phyloP scores from a whole-genome alignment of 352 stramenopile genomes.

The Pythium phragmitis region DNA sequence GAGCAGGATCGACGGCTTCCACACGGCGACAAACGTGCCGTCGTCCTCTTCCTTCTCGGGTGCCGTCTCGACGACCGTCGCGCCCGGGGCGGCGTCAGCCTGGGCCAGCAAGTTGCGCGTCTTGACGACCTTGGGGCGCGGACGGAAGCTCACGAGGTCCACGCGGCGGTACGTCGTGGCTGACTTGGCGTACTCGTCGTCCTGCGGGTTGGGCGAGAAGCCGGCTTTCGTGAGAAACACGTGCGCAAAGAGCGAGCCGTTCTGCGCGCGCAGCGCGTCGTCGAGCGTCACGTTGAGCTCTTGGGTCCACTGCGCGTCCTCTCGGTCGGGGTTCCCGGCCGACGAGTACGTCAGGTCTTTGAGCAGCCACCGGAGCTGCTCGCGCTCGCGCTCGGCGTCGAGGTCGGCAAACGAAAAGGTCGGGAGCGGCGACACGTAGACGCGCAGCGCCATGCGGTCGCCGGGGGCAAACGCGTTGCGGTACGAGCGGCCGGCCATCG shows the following conservation, averaged over 20 bases:
- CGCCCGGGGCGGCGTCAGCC: not conserved
- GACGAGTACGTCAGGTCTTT: conserved; percentile 56
- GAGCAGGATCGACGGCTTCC: conserved; percentile 71
- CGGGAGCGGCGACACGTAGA: conserved; percentile 59
- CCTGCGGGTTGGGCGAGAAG: conserved; percentile 64
- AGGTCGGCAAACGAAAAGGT: conserved; percentile 50
- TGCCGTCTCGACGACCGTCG: conserved; percentile 9
- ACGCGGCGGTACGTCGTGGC: conserved; percentile 53
- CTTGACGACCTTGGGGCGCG: conserved; percentile 67
- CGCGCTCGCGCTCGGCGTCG: conserved; percentile 41
- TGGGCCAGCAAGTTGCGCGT: conserved; percentile 66
- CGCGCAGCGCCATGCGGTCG: conserved; percentile 51
- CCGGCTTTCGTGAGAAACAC: conserved; percentile 80
- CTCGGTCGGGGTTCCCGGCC: conserved; percentile 41
- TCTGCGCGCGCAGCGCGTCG: conserved; percentile 49
- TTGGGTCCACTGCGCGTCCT: conserved; percentile 48
- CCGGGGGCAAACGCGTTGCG: conserved; percentile 60
- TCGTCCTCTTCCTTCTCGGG: conserved; percentile 20
- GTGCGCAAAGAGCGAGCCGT: conserved; percentile 84
- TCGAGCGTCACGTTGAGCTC: conserved; percentile 77
- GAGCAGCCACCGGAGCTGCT: conserved; percentile 60
- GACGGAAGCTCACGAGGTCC: conserved; percentile 75
- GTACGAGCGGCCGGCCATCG: conserved; percentile 4
- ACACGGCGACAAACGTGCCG: conserved; percentile 68
- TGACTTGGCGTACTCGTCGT: conserved; percentile 56